Evolutionary conservation across 306 rosid genomes (phyloP).

Genomic region (Inga laurina): DNA sequence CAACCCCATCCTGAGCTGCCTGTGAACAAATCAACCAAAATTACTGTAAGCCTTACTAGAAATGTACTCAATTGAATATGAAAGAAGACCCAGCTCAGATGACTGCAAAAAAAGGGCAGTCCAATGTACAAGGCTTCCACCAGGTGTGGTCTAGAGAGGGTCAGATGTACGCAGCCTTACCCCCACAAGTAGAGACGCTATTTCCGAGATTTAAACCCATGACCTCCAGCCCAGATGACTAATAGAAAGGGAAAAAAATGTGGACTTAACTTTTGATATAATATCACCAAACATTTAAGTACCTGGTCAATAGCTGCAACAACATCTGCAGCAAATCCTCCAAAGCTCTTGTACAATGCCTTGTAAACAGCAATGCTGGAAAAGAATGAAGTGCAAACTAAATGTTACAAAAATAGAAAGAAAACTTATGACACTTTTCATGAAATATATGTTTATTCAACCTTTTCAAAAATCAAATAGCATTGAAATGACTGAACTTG

Average conservation of each 20-base stretch:
- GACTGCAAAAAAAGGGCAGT: too few relatives aligned
- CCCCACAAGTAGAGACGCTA: too few relatives aligned
- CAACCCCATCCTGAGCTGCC: conserved; percentile 99
- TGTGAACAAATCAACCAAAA: conserved; percentile 31
- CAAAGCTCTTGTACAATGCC: conserved; percentile 94
- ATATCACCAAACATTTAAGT: not conserved
- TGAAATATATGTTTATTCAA: not conserved
- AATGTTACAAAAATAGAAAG: conserved; percentile 6
- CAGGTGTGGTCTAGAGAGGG: too few relatives aligned
- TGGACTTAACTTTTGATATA: not conserved
- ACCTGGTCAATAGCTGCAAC: conserved; percentile 99
- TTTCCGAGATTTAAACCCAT: too few relatives aligned
- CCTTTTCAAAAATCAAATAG: not conserved
- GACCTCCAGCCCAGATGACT: not conserved
- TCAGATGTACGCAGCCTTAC: too few relatives aligned
- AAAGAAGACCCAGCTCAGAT: not conserved
- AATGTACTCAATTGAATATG: not conserved
- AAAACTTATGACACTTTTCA: not conserved
- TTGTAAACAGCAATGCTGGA: conserved; percentile 93
- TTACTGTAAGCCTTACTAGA: conserved; percentile 6
- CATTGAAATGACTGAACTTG: not conserved
- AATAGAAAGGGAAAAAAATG: too few relatives aligned
- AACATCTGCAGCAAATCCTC: conserved; percentile 99
- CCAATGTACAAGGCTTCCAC: too few relatives aligned
- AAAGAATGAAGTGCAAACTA: conserved; percentile 29